phyloP scores from a whole-genome alignment of 371 early-diverging fungal genomes.

The Lichtheimia hyalospora region DNA sequence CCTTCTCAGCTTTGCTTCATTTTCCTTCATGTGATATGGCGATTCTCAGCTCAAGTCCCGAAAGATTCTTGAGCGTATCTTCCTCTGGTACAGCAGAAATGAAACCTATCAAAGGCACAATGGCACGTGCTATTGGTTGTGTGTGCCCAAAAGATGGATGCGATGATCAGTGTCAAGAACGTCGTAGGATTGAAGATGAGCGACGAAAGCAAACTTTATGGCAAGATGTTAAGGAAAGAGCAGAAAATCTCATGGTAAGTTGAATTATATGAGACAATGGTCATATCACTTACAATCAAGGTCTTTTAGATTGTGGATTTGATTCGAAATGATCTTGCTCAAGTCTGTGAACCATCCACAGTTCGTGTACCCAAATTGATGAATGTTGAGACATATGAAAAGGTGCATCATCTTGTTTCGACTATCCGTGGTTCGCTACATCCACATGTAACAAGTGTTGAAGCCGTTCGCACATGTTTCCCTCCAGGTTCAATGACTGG shows the following conservation, averaged over 20 bases:
- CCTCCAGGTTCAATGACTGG: slow-evolving; percentile 98
- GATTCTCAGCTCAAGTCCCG: slow-evolving; percentile 77
- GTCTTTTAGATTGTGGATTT: slow-evolving; percentile 87
- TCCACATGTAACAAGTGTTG: slow-evolving; percentile 63
- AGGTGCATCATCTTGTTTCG: slow-evolving; percentile 92
- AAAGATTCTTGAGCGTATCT: slow-evolving; percentile 76
- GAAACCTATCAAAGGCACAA: slow-evolving; percentile 97
- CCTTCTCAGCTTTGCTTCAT: slow-evolving; percentile 76
- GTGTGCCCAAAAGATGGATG: slow-evolving; percentile 31
- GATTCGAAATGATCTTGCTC: slow-evolving; percentile 91
- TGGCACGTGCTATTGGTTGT: slow-evolving; percentile 54
- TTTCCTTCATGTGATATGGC: slow-evolving; percentile 35
- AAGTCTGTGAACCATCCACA: slow-evolving; percentile 61
- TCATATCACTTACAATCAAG: not conserved
- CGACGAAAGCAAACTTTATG: slow-evolving; percentile 53
- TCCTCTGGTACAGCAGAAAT: slow-evolving; percentile 68
- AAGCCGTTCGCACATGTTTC: slow-evolving; percentile 78
- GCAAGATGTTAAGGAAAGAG: slow-evolving; percentile 85
- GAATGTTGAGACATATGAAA: slow-evolving; percentile 87
- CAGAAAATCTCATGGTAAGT: slow-evolving; percentile 95
- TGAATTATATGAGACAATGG: not conserved
- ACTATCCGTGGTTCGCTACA: slow-evolving; percentile 75
- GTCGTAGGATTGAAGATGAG: slow-evolving; percentile 44
- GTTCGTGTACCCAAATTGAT: slow-evolving; percentile 87
- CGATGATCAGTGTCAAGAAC: slow-evolving; percentile 31